Evolutionary conservation across 176 grass and related monocot species (phyloP), one percentile per base, ranked within the genome.

Genomic region (Zoysia pacifica): DNA sequence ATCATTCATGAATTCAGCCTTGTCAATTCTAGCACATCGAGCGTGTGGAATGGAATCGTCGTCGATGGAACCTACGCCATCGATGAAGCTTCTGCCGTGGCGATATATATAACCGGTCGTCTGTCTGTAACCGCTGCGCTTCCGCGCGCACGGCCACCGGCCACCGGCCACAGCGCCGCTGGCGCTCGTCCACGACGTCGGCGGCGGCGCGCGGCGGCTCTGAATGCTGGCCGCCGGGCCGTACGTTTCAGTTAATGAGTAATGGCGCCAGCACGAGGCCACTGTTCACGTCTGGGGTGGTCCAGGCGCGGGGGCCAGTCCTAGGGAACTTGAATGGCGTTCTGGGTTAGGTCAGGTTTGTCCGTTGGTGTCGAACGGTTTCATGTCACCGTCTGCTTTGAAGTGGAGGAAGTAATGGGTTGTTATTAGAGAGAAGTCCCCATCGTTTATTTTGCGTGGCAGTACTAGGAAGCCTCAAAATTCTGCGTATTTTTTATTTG

Each of bases 151-250:
- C 28, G 28, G 28, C 28, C 28, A 28, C 28, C 28, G 28, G 28
- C 28, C 28, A 28, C 28, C 28, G 28, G 28, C 28, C 28, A 28
- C 28, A 53, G 11, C 36, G 44, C 52, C 11, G 5, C 37, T 5
- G 74, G 2, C 3, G 61, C 36, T 3, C 3, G 28, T 19, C 60
- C 45, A 38, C 43, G 59, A 8, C 37, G 13, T 8, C 40, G 75
- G 39, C 40, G 48, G 37, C 68, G 3, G 60, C 19, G 58, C 62
- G n/a, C n/a, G 65, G 28, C 68, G 3, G 60, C 19, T 67, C 62
- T 74, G 80, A 56, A 54, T 47, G 78, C 53, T 14, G 40, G 51
- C 40, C 51, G 53, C 42, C 65, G 66, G 52, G 52, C 52, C 51
- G 35, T 77, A 76, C 58, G 20, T n/a, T 16, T 11, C 54, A 14